Base-by-base conservation (phyloP, 23 red algal genomes). In the Gracilaria domingensis region DNA sequence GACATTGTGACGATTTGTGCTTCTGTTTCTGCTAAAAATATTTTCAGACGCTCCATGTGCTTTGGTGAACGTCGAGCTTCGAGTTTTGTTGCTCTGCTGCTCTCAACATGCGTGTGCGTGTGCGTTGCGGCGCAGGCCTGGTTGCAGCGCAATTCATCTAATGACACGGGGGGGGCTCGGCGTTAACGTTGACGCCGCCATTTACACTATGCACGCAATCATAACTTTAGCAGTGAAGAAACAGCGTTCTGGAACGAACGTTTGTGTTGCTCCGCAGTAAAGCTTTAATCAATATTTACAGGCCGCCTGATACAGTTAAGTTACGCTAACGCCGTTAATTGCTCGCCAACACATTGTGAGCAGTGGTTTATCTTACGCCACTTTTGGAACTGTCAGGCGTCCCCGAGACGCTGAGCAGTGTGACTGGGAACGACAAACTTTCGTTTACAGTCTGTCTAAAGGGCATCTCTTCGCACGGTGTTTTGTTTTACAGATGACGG, bases 271-370 rank as follows among this genome's bases (percentile, higher is more conserved):
- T n/a, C n/a, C 26, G 59, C 59, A 30, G 59, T 62, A 29, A 2
- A 58, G 23, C 23, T 58, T 58, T 58, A 18, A 1, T 62, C 2
- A 30, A 9, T 30, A 62, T 62, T 25, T 62, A 30, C 59, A 26
- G 59, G 14, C 54, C 18, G 54, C 23, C n/a, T n/a, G n/a, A n/a
- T n/a, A n/a, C n/a, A n/a, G n/a, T n/a, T n/a, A 58, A 58, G 7
- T 18, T 29, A 62, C 59, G 26, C 23, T 62, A 11, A 8, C n/a
- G 26, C 59, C 18, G 23, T 62, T 62, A 62, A 62, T 62, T 30
- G 59, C 59, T 62, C 59, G 26, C 59, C 59, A 62, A 62, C 59
- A 62, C 59, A 29, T 62, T 62, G 59, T 18, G 59, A 9, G 26
- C 21, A 2, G 8, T 55, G 13, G 8, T 55, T 55, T 18, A 20